A percentile compares a stretch with the other conserved stretches of the same genome.
Conservation (phyloP, 345 rosid species). For the Camelina hispida region DNA sequence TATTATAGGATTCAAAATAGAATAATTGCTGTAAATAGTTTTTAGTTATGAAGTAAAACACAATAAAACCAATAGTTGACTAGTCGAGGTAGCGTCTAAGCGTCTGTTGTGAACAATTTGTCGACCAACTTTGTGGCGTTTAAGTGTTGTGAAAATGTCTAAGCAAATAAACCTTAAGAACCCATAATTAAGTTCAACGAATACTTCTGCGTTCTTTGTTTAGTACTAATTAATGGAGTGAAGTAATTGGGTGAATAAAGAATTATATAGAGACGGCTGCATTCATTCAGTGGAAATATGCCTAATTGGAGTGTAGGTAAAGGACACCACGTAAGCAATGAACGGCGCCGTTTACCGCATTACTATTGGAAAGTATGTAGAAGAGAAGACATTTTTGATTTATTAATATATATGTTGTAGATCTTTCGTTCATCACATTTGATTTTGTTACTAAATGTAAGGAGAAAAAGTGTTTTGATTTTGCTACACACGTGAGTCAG, state of each 20-base stretch:
- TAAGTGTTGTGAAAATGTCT: not conserved
- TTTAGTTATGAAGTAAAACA: not conserved
- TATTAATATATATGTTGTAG: not conserved
- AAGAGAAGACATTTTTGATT: constrained; percentile 9
- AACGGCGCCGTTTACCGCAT: constrained; percentile 37
- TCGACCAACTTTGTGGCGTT: not conserved
- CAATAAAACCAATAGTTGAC: not conserved
- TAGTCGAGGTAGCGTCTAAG: not conserved
- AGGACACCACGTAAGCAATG: constrained; percentile 23
- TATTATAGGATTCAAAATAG: not conserved
- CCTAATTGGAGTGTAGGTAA: constrained; percentile 29
- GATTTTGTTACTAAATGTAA: not conserved
- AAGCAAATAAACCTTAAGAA: not conserved
- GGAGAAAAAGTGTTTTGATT: constrained; percentile 4
- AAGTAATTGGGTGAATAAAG: not conserved
- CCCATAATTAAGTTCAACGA: not conserved
- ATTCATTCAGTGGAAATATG: constrained; percentile 23
- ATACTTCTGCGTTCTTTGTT: not conserved
- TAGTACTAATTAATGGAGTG: not conserved
- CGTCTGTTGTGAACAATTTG: not conserved
- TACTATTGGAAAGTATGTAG: not conserved
- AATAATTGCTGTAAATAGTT: not conserved
- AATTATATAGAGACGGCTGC: constrained; percentile 22
- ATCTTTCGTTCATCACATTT: not conserved
- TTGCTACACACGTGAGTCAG: constrained; percentile 31